These are phyloP conservation scores for Zelonia costaricensis DNA, from an alignment of 208 protist species.

Conservation along the genomic window DNA sequence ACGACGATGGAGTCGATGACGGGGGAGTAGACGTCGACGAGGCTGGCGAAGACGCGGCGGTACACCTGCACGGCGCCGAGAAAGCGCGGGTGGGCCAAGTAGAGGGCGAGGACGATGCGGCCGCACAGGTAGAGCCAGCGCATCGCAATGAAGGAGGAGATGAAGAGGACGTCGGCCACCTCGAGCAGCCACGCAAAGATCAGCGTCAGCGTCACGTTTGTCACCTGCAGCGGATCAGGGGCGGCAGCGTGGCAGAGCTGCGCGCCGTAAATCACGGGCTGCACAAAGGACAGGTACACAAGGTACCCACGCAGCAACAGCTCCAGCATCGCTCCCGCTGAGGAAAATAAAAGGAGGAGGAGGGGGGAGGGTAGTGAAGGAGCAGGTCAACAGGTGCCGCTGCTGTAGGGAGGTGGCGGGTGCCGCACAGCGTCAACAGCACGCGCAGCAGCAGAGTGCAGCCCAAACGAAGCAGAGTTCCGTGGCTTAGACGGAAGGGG, in stretches of 20 bases:
- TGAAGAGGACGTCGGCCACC: slow-evolving; percentile 50
- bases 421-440: too few relatives aligned
- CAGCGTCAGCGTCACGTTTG: slow-evolving; percentile 71
- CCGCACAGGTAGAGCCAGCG: slow-evolving; percentile 46
- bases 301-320: slow-evolving; percentile 39
- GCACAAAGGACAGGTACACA: slow-evolving; percentile 65
- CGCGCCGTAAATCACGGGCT: slow-evolving; percentile 61
- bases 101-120: slow-evolving; percentile 63
- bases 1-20: slow-evolving; percentile 48
- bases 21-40: slow-evolving; percentile 56
- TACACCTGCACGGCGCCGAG: slow-evolving; percentile 58
- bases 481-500: too few relatives aligned
- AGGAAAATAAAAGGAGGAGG: too few relatives aligned
- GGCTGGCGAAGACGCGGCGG: slow-evolving; percentile 39
- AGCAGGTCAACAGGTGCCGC: background rate
- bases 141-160: slow-evolving; percentile 66
- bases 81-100: slow-evolving; percentile 64
- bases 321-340: slow-evolving; percentile 22
- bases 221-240: slow-evolving; percentile 50
- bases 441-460: too few relatives aligned
- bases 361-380: too few relatives aligned
- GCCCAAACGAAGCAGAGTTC: too few relatives aligned
- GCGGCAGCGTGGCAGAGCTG: slow-evolving; percentile 45
- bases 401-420: too few relatives aligned
- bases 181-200: slow-evolving; percentile 72